Evolutionary conservation across 805 yeast genomes (phyloP), one percentile per base, ranked within the genome.

Genomic region (Suhomyces canberraensis): DNA sequence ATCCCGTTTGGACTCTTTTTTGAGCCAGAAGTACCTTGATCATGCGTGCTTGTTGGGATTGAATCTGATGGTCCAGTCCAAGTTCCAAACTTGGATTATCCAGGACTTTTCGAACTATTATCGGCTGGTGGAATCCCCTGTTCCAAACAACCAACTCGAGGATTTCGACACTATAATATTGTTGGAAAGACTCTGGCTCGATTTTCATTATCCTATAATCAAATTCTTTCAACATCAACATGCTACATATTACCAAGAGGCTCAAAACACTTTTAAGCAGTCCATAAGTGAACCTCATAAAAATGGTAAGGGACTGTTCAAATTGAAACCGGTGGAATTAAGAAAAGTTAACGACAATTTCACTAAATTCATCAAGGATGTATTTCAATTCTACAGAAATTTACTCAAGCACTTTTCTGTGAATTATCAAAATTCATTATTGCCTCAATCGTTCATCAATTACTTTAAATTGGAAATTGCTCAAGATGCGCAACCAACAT

Each of bases 161-260:
- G 55, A 74, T 5, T 64, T 82, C 40, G 47, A 40, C 4, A 64
- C 70, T 31, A 56, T 61, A 18, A 50, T 51, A 13, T 54, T 48
- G 31, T 45, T 68, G 14, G 82, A 78, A 35, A 47, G 54, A 4
- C 55, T 78, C 15, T 83, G 89, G 89, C 52, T 65, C 21, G 76
- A 76, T 4, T 69, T 83, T 44, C 83, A 79, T 46, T 78, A 79
- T 47, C 87, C 87, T 2, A 72, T 78, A 2, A 69, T 81, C 42
- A 80, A 78, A 46, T 71, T 71, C 51, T 81, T 71, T 47, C 79
- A 75, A 50, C 47, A 54, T 14, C 60, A 56, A 21, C 72, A 64
- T 45, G 58, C 52, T 13, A 50, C 37, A 11, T 42, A 56, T 20
- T 60, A 48, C 35, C 38, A 40, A 11, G 44, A 48, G 7, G 46